Base-by-base conservation (phyloP, 108 stramenopile genomes). In the Pelagomonas calceolata region DNA sequence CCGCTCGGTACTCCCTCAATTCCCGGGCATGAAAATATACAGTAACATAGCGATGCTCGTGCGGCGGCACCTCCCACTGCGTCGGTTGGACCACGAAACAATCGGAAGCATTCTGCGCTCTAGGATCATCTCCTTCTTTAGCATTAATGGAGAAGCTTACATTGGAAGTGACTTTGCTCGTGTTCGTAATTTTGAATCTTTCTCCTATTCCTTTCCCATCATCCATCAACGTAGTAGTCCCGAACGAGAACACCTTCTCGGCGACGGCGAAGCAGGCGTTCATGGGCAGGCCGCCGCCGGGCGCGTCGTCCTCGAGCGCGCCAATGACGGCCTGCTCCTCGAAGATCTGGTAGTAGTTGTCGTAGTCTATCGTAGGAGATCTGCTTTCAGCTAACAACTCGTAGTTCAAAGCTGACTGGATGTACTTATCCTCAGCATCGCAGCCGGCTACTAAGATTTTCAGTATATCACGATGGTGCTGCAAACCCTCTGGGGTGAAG, bases 11-110 rank as follows among this genome's bases (percentile, higher is more conserved):
- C 4, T 68, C 66, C 0, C 75, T 76, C 72, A 85, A 84, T 39
- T 84, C 85, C 44, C 36, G 67, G 29, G 85, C 83, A 32, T 79
- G 77, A 39, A 85, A 85, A 81, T 85, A 78, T 18, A 81, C 80
- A 7, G 72, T 80, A 32, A 84, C 85, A 69, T 79, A 85, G 63
- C 81, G 81, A 67, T 84, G 72, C 78, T 85, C 85, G 71, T 85
- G 85, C 32, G 85, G 75, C 31, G 85, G 83, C 31, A 85, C 82
- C 32, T 85, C 85, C 72, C 79, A 74, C 43, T 43, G 16, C 30
- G 70, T 74, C 7, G 85, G 85, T 32, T 84, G 83, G 31, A 84
- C 83, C 31, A 76, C 63, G 73, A 85, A 85, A 29, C 51, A 67
- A 16, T n/a, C 69, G 31, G 64, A 51, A 46, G 43, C 70, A 32